Percentiles rank a stretch among this genome's conserved stretches.
These are phyloP conservation scores for Neoconidiobolus thromboides DNA, from an alignment of 371 early-diverging fungal genomes.

Conservation along the genomic window DNA sequence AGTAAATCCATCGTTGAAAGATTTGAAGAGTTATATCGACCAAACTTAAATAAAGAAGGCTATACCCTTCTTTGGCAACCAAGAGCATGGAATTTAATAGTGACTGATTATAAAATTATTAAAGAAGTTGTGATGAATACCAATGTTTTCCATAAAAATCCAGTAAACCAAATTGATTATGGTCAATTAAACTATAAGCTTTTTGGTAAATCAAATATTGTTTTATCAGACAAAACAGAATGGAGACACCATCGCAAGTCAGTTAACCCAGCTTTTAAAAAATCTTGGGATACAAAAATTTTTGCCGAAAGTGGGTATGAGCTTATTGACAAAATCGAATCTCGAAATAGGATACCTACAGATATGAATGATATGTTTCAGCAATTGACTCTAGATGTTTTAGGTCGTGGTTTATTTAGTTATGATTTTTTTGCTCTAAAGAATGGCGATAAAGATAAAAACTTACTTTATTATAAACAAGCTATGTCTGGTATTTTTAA, in stretches of 20 bases:
- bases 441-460: neutral
- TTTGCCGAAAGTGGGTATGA: neutral
- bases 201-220: neutral
- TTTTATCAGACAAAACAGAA: neutral
- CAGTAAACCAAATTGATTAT: neutral
- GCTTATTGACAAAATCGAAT: neutral
- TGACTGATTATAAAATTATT: neutral
- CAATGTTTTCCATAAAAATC: neutral
- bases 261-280: neutral
- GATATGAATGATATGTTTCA: neutral
- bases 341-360: neutral
- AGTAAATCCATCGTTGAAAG: too few relatives aligned
- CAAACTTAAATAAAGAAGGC: too few relatives aligned
- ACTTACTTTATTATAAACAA: neutral
- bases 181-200: neutral
- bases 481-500: neutral
- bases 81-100: too few relatives aligned
- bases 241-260: neutral
- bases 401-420: constrained; percentile 3
- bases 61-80: too few relatives aligned
- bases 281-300: neutral
- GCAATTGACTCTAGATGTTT: constrained; percentile 2
- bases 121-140: neutral
- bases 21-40: too few relatives aligned
- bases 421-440: constrained; percentile 1